Evolutionary conservation across 148 eudicot genomes (phyloP).

Genomic region (Dianthus caryophyllus): DNA sequence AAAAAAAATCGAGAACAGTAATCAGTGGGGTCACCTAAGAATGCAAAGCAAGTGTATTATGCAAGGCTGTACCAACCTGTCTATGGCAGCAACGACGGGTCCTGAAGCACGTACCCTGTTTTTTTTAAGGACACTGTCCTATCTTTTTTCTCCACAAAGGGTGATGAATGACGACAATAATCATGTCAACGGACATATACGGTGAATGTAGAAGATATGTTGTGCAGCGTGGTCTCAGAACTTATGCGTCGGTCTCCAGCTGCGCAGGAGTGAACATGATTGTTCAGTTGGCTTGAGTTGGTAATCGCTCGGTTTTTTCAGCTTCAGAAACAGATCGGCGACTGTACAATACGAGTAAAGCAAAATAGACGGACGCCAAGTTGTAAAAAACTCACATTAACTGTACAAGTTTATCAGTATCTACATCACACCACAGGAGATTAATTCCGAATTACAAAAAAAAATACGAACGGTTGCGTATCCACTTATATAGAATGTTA

Average conservation of each 20-base stretch:
- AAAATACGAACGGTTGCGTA: conserved; percentile 15
- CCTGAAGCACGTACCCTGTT: conserved; percentile 1
- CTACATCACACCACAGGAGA: conserved; percentile 16
- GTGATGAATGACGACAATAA: not conserved
- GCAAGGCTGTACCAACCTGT: conserved; percentile 5
- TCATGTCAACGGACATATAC: not conserved
- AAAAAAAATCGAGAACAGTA: not conserved
- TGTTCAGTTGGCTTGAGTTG: no score
- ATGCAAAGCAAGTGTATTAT: not conserved
- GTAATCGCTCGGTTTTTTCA: no score
- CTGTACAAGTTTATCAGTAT: conserved; percentile 21
- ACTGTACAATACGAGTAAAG: not conserved
- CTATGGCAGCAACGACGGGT: not conserved
- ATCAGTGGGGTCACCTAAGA: not conserved
- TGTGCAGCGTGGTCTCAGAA: no score
- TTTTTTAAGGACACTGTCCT: not conserved
- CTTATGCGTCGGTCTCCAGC: no score
- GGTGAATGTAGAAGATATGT: not conserved
- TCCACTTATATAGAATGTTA: conserved; percentile 10
- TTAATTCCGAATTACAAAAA: conserved; percentile 10
- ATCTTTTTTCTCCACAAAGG: not conserved
- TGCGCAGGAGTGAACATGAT: no score
- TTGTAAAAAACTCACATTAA: not conserved
- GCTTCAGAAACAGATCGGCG: not conserved
- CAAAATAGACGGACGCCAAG: not conserved